Conservation (phyloP, 2,329 filamentous ascomycete genomes). For the Coleophoma crateriformis region DNA sequence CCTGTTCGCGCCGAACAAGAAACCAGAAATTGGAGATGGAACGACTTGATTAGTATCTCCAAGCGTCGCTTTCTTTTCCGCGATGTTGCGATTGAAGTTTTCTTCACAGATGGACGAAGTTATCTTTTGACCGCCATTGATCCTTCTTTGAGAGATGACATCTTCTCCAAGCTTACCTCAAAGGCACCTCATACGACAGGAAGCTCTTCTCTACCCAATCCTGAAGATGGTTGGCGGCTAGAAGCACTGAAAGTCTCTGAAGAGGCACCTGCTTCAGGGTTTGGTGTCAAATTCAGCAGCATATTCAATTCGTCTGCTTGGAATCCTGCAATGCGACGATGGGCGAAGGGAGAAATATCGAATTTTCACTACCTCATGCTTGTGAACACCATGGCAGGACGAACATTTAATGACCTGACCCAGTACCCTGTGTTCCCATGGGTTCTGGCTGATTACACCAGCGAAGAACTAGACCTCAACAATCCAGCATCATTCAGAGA, state of each 20-base stretch:
- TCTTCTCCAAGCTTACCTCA: conserved; percentile 68
- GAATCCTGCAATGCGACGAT: conserved; percentile 81
- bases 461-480: conserved; percentile 81
- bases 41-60: conserved; percentile 89
- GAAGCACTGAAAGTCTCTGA: conserved; percentile 71
- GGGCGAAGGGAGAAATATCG: conserved; percentile 91
- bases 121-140: conserved; percentile 86
- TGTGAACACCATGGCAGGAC: conserved; percentile 92
- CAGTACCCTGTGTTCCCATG: conserved; percentile 98
- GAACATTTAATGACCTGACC: conserved; percentile 96
- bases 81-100: conserved; percentile 93
- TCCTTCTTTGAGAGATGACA: conserved; percentile 66
- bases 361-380: conserved; percentile 99
- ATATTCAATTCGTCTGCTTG: conserved; percentile 81
- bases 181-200: conserved; percentile 78
- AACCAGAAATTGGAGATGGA: conserved; percentile 88
- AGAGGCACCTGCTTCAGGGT: conserved; percentile 51
- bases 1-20: conserved; percentile 64
- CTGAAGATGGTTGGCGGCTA: conserved; percentile 87
- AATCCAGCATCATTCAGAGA: conserved; percentile 85
- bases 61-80: conserved; percentile 93
- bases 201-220: conserved; percentile 62
- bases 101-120: conserved; percentile 94
- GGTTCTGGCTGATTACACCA: conserved; percentile 94
- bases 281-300: conserved; percentile 86